Conservation (phyloP, 2,329 filamentous ascomycete species). For the Sporothrix protearum region DNA sequence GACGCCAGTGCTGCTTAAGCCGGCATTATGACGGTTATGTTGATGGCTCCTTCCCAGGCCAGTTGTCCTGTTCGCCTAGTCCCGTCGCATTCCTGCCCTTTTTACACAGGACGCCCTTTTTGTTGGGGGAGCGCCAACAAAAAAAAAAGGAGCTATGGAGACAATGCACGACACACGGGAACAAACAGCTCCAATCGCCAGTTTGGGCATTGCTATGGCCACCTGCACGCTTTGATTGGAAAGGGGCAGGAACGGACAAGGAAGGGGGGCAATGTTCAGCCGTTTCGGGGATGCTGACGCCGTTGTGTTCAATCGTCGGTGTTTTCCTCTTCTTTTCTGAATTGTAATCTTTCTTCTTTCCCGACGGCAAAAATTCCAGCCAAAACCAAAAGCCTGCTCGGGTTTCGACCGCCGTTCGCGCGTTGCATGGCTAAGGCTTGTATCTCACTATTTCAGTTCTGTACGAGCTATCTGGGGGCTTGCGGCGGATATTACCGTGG, state of each 20-base stretch:
- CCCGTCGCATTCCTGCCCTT: background rate
- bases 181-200: background rate
- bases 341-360: background rate
- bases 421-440: background rate
- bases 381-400: background rate
- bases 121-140: background rate
- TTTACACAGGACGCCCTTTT: background rate
- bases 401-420: constrained; percentile 1
- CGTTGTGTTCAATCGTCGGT: background rate
- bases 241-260: background rate
- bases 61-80: background rate
- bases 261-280: background rate
- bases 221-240: background rate
- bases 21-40: background rate
- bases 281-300: background rate
- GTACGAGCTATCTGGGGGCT: background rate
- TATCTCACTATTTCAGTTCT: background rate
- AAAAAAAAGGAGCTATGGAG: background rate
- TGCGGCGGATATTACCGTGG: background rate
- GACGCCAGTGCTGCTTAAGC: too few species aligned
- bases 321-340: too few species aligned
- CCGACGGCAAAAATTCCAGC: background rate
- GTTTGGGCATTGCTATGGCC: background rate
- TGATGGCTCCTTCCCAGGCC: background rate
- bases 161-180: background rate